phyloP scores from a whole-genome alignment of 805 yeast genomes.

The Pichia membranifaciens region DNA sequence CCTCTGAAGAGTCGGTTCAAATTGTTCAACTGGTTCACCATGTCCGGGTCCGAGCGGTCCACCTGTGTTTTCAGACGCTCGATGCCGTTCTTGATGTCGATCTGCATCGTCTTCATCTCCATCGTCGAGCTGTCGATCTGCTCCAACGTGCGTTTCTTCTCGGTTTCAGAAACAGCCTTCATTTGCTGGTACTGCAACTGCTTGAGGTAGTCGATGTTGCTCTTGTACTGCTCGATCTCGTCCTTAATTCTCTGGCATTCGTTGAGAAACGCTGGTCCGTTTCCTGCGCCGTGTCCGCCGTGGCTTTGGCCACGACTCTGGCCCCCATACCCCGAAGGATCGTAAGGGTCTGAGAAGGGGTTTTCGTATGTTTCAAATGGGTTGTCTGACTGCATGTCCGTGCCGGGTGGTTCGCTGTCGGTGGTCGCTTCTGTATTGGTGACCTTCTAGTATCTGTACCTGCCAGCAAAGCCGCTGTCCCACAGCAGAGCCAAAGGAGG shows the following conservation, averaged over 20 bases:
- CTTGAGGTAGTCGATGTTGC: conserved; percentile 8
- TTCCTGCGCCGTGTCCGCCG: background rate
- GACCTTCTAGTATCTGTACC: background rate
- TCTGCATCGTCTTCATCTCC: conserved; percentile 11
- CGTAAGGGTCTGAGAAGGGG: conserved; percentile 12
- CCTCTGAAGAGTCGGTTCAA: conserved; percentile 75
- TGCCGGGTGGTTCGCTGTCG: too few relatives aligned
- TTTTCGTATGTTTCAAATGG: conserved; percentile 12
- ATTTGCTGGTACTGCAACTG: conserved; percentile 14
- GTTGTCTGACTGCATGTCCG: conserved; percentile 10
- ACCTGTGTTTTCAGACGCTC: conserved; percentile 64
- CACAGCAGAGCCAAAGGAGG: too few relatives aligned
- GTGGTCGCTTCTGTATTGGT: too few relatives aligned
- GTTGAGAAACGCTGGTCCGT: background rate
- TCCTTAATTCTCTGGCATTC: conserved; percentile 8
- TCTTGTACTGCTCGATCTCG: conserved; percentile 8
- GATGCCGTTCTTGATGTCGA: conserved; percentile 55
- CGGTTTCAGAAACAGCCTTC: conserved; percentile 11
- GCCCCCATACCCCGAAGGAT: conserved; percentile 1
- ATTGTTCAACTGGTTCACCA: conserved; percentile 81
- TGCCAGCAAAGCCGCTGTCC: background rate
- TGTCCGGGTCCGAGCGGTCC: conserved; percentile 57
- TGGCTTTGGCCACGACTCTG: background rate
- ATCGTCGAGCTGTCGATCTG: conserved; percentile 11
- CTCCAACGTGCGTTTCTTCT: conserved; percentile 5